Conservation (phyloP, 2,329 filamentous ascomycete species). For the Penicillium sp. region DNA sequence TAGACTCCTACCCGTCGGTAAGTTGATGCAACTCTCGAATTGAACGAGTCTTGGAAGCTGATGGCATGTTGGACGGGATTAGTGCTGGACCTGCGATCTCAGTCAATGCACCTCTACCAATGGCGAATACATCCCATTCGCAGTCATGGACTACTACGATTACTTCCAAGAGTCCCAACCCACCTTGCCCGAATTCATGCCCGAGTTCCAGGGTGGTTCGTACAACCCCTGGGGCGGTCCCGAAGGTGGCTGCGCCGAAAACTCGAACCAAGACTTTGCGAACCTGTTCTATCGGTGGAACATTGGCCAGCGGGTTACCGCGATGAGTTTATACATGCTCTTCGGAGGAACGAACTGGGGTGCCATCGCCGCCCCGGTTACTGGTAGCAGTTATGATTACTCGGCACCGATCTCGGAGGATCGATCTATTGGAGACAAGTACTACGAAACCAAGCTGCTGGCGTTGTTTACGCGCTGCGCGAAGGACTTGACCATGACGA, state of each 20-base stretch:
- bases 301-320: slow-evolving; percentile 62
- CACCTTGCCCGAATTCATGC: slow-evolving; percentile 55
- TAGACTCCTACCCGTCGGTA: slow-evolving; percentile 52
- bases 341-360: slow-evolving; percentile 69
- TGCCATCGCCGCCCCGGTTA: slow-evolving; percentile 59
- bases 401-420: slow-evolving; percentile 64
- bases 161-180: slow-evolving; percentile 52
- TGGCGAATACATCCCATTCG: slow-evolving; percentile 61
- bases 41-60: slow-evolving; percentile 48
- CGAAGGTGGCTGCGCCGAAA: slow-evolving; percentile 57
- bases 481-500: slow-evolving; percentile 59
- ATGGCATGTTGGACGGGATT: slow-evolving; percentile 42
- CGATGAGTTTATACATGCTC: slow-evolving; percentile 66
- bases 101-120: slow-evolving; percentile 64
- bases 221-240: slow-evolving; percentile 67
- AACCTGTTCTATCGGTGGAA: slow-evolving; percentile 68
- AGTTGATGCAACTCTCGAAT: slow-evolving; percentile 42
- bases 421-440: slow-evolving; percentile 62
- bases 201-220: slow-evolving; percentile 63
- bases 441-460: slow-evolving; percentile 65
- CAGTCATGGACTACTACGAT: slow-evolving; percentile 53
- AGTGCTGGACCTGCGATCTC: slow-evolving; percentile 67
- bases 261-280: slow-evolving; percentile 63
- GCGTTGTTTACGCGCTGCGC: slow-evolving; percentile 64
- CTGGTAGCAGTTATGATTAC: slow-evolving; percentile 66